Evolutionary conservation across 2,329 filamentous ascomycete genomes (phyloP).

Genomic region (Emmonsia crescens): DNA sequence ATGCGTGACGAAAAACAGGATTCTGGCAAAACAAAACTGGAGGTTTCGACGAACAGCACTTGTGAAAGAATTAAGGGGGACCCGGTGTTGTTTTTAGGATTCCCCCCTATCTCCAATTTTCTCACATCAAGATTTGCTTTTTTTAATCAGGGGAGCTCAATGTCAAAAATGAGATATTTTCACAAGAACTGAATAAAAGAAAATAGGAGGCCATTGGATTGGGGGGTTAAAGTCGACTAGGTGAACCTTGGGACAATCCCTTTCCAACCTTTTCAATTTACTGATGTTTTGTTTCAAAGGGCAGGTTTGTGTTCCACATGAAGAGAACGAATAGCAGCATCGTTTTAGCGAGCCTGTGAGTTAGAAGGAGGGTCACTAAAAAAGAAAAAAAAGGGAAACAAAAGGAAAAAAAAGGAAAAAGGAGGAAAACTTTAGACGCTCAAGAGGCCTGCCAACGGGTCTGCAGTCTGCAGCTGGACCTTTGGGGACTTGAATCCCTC

Average conservation of each 20-base stretch:
- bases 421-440: neutral
- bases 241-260: neutral
- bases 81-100: neutral
- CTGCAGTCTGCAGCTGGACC: neutral
- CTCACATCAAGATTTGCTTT: neutral
- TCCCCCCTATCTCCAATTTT: neutral
- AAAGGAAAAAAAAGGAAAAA: neutral
- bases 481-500: neutral
- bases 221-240: neutral
- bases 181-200: neutral
- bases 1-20: neutral
- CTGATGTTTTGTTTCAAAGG: neutral
- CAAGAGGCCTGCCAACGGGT: neutral
- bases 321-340: neutral
- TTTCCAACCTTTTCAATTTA: neutral
- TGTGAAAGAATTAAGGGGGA: neutral
- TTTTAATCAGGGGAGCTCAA: neutral
- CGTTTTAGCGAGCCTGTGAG: neutral
- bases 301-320: neutral
- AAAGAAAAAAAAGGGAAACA: neutral
- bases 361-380: neutral
- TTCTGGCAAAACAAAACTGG: too few species aligned
- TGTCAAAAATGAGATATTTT: neutral
- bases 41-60: neutral
- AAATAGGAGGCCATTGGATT: neutral